Base-by-base conservation (phyloP, 2,329 filamentous ascomycete genomes). In the Aspergillus sojae region DNA sequence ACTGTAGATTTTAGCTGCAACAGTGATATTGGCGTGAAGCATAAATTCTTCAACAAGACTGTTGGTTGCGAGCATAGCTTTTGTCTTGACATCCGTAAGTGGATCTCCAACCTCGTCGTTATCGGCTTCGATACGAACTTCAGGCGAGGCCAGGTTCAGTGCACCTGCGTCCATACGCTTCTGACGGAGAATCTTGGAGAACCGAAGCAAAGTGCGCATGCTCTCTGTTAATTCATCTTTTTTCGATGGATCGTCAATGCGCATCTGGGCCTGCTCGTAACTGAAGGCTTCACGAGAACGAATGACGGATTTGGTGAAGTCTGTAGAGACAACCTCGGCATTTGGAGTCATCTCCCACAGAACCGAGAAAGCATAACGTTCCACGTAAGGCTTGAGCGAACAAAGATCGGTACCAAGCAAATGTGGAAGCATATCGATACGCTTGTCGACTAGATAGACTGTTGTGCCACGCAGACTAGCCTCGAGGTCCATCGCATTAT, bases 31-130 rank as follows among this genome's bases (percentile, higher is more conserved):
- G 83, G 95, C 96, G 77, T 98, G 91, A 74, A 99, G 84, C 95
- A 99, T 99, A 84, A 99, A 98, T 77, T 99, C 95, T 76, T 99
- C 95, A 32, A 99, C 96, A 5, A 99, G 87, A 26, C 94, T 97
- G 82, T 98, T 99, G 59, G 95, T 99, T 74, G 95, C 94, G 43
- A 99, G 88, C 58, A 94, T 88, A 71, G 94, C 86, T 81, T 99
- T 99, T 6, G 94, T 96, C 83, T 98, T 93, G 70, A 99, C 92
- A 72, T 98, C 95, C 11, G 80, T 78, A 60, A 97, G 90, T 0
- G 95, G 94, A 74, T 98, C 95, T 1, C 94, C 96, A 0, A 94
- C 96, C 79, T 99, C 95, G 16, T 97, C 94, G 10, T 92, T 96
- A 76, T 97, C 94, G 73, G 92, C 91, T 78, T 97, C 92, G 34